Percentiles rank a stretch among this genome's conserved stretches.
These are phyloP conservation scores for Asterionellopsis glacialis DNA, from an alignment of 108 stramenopile species.

Conservation along the genomic window DNA sequence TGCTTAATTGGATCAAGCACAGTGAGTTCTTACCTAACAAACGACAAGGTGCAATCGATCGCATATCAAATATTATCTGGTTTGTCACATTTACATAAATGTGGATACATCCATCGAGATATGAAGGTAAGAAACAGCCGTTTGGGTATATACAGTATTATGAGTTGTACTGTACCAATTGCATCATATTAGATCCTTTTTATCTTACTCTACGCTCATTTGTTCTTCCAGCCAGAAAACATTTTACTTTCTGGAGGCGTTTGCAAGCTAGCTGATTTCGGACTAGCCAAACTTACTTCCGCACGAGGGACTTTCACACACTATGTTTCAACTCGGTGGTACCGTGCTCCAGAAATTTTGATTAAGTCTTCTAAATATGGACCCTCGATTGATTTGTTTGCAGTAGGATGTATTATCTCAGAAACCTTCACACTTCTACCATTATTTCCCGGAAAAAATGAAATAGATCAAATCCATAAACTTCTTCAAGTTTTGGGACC, in stretches of 20 bases:
- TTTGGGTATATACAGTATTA: no score
- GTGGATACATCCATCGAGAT: constrained; percentile 92
- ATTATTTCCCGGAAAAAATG: constrained; percentile 88
- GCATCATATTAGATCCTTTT: no score
- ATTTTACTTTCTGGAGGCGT: constrained; percentile 70
- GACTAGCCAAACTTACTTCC: constrained; percentile 64
- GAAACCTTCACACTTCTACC: constrained; percentile 88
- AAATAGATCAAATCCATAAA: constrained; percentile 88
- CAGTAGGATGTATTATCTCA: constrained; percentile 87
- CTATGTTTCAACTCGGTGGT: constrained; percentile 97
- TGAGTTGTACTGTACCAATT: no score
- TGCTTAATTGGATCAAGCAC: neutral
- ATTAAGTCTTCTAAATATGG: constrained; percentile 72
- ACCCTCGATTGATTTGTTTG: constrained; percentile 90
- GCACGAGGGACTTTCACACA: constrained; percentile 63
- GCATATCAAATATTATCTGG: constrained; percentile 87
- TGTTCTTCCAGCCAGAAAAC: constrained; percentile 75
- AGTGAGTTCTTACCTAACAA: constrained; percentile 24
- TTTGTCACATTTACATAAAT: constrained; percentile 82
- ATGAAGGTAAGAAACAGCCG: constrained; percentile 72
- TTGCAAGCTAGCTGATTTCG: constrained; percentile 94
- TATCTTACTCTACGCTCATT: no score
- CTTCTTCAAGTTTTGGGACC: constrained; percentile 81
- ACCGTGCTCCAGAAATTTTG: constrained; percentile 95
- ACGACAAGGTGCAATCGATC: constrained; percentile 69